These are phyloP conservation scores for Fraxinus albicans DNA, from an alignment of 305 asterid genomes.

Conservation along the genomic window DNA sequence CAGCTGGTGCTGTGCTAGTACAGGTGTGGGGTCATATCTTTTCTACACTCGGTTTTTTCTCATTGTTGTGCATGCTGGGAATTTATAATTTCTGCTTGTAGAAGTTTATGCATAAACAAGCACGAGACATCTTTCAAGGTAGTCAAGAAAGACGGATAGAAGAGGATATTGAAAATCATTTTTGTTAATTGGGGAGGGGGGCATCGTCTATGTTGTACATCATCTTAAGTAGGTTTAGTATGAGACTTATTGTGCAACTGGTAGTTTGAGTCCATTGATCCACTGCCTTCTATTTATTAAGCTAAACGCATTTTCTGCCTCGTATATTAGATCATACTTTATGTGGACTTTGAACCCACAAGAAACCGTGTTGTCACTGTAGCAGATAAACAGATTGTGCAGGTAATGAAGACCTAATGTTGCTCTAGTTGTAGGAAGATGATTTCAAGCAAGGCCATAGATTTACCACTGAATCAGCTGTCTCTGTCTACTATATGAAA, in stretches of 20 bases:
- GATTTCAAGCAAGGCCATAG: background rate
- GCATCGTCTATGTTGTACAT: background rate
- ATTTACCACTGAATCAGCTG: background rate
- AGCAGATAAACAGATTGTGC: background rate
- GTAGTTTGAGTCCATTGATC: background rate
- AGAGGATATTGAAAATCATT: no score
- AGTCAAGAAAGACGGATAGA: no score
- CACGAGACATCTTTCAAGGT: no score
- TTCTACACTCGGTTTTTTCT: background rate
- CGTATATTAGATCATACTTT: background rate
- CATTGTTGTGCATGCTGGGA: constrained; percentile 6
- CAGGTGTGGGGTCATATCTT: constrained; percentile 42
- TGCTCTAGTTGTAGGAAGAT: background rate
- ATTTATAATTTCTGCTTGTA: background rate
- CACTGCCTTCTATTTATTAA: background rate
- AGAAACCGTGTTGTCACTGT: background rate
- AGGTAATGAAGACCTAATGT: background rate
- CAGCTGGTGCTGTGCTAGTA: constrained; percentile 77
- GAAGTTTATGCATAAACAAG: no score
- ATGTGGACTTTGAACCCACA: background rate
- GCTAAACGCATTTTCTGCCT: background rate
- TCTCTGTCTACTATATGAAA: background rate
- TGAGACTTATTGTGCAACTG: background rate
- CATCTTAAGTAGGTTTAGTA: background rate
- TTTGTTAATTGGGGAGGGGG: no score